Percentiles rank a stretch among this genome's conserved stretches.
Conservation (phyloP, 352 stramenopile genomes). For the Pseudoperonospora humuli region DNA sequence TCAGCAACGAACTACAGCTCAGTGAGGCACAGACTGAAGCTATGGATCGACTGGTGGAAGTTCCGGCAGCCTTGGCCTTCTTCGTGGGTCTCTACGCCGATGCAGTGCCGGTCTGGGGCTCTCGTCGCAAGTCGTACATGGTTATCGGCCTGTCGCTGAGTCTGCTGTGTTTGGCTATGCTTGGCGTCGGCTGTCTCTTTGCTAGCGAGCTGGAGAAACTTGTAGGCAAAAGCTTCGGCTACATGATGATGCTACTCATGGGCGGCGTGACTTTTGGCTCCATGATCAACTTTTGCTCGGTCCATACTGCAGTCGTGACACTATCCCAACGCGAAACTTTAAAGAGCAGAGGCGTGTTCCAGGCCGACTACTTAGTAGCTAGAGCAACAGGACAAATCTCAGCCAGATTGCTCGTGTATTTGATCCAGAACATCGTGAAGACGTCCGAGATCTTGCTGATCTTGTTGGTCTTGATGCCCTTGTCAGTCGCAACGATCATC, state of each 20-base stretch:
- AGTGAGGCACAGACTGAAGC: constrained; percentile 18
- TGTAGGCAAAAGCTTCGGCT: constrained; percentile 18
- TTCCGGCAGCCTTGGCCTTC: constrained; percentile 74
- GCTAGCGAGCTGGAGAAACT: constrained; percentile 3
- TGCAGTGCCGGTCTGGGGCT: constrained; percentile 63
- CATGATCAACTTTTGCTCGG: constrained; percentile 45
- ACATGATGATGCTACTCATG: constrained; percentile 33
- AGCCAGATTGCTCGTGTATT: constrained; percentile 19
- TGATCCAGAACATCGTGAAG: constrained; percentile 21
- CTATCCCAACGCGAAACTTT: constrained; percentile 41
- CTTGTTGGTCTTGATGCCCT: constrained; percentile 22
- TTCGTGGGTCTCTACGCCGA: constrained; percentile 77
- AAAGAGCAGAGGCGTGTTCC: constrained; percentile 30
- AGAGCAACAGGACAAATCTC: constrained; percentile 22
- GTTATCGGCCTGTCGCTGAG: constrained; percentile 46
- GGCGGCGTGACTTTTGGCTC: constrained; percentile 36
- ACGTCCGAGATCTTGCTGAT: constrained; percentile 20
- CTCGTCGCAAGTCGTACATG: constrained; percentile 82
- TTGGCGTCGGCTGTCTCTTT: constrained; percentile 25
- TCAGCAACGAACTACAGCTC: constrained; percentile 30
- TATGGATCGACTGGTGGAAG: constrained; percentile 39
- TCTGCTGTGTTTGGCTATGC: constrained; percentile 14
- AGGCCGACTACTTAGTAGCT: constrained; percentile 41
- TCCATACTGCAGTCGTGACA: constrained; percentile 43
- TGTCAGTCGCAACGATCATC: constrained; percentile 26